Evolutionary conservation across 805 yeast genomes (phyloP).

Genomic region (Ogataea neopini): DNA sequence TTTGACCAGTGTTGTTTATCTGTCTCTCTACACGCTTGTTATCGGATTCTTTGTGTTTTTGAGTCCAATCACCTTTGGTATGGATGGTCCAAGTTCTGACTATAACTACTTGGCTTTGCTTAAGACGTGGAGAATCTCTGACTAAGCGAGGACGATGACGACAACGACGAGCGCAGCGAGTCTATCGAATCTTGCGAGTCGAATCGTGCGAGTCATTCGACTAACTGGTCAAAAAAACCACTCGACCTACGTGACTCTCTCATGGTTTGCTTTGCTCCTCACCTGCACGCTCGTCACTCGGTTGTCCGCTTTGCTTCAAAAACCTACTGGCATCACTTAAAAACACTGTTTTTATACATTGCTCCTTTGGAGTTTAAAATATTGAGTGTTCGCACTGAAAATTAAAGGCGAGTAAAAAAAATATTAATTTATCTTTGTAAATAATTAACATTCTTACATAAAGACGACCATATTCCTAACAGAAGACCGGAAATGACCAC

Average conservation of each 20-base stretch:
- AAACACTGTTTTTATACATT: neutral
- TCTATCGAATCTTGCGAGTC: too few relatives aligned
- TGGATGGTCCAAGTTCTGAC: constrained; percentile 56
- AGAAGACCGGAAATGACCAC: constrained; percentile 21
- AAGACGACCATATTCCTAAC: neutral
- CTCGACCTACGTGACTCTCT: too few relatives aligned
- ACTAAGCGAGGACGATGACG: constrained; percentile 3
- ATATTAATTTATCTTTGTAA: neutral
- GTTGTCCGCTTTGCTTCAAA: neutral
- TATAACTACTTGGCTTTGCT: constrained; percentile 56
- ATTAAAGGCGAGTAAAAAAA: neutral
- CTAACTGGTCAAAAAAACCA: too few relatives aligned
- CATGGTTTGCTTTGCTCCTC: too few relatives aligned
- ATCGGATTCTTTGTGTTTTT: constrained; percentile 59
- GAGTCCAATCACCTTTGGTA: constrained; percentile 77
- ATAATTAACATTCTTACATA: neutral
- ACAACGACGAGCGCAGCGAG: too few relatives aligned
- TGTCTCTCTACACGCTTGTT: constrained; percentile 49
- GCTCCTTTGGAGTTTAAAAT: neutral
- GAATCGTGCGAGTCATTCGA: too few relatives aligned
- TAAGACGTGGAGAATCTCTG: constrained; percentile 50
- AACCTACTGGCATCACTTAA: neutral
- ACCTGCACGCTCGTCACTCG: too few relatives aligned
- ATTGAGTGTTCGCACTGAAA: too few relatives aligned
- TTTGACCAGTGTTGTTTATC: constrained; percentile 40